Evolutionary conservation across 169 alveolate species (phyloP), one percentile per base, ranked within the genome.

Genomic region (Plasmodium vinckei): DNA sequence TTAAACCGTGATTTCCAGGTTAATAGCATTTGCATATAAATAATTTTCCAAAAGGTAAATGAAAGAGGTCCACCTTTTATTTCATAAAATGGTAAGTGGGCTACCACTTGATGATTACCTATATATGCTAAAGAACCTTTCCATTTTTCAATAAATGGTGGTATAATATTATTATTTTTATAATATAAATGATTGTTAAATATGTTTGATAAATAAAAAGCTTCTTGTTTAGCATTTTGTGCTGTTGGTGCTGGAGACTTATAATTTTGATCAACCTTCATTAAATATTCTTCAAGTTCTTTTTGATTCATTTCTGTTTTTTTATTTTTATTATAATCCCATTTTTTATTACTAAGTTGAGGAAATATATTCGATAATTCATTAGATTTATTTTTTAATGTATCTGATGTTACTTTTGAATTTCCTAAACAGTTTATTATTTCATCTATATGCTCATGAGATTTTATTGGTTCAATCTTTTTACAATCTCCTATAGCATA

Each of bases 151-250:
- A 54, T 39, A 69, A 93, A 93, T 9, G 95, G 92, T 25, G 88
- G 87, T 12, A 79, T 60, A 2, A 39, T 12, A 21, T 13, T 65
- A 9, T 63, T 21, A 3, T 44, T 27, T 10, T 60, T 87, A 25
- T 57, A 17, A 10, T 25, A 13, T 59, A 87, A 10, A 47, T 23
- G 47, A n/a, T 61, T 67, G 59, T 93, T 93, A 64, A 93, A 93
- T 17, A 72, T 51, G 15, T 87, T 61, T 3, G 96, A 87, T 15
- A 93, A 70, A 71, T 92, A 93, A 19, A 72, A 39, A 19, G 94
- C 94, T 75, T 92, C 94, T 65, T 93, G 96, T 71, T 92, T 93
- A 44, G 96, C 96, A 87, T 93, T 93, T 47, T 93, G 96, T 23
- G 96, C 96, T 5, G 96, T 93, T 10, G 96, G 96, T 47, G 88